Evolutionary conservation across 1,139 yeast genomes (phyloP).

Genomic region (Sugiyamaella sp.): DNA sequence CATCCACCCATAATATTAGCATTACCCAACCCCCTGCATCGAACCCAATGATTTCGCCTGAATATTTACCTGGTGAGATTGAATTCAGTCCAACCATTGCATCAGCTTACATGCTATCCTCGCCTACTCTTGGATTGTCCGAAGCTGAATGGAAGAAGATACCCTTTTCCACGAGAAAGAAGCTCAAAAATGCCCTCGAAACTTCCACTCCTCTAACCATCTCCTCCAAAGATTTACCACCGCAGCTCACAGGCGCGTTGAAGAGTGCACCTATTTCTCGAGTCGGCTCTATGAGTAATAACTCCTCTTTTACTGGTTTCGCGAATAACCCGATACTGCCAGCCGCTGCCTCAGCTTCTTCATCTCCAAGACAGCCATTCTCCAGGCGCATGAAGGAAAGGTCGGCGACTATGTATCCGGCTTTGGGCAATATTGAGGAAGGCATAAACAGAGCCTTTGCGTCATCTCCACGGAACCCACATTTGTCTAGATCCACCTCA

Average conservation of each 20-base stretch:
- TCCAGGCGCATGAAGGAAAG: conserved; percentile 30
- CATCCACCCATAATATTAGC: conserved; percentile 1
- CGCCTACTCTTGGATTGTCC: conserved; percentile 33
- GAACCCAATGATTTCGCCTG: conserved; percentile 13
- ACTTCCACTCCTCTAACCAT: conserved; percentile 18
- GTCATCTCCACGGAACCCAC: conserved; percentile 11
- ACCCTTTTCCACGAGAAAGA: conserved; percentile 36
- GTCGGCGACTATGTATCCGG: conserved; percentile 31
- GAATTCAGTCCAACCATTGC: conserved; percentile 16
- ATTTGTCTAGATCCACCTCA: conserved; percentile 28
- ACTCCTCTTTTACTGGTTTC: conserved; percentile 10
- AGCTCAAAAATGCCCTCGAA: conserved; percentile 31
- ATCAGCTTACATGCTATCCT: conserved; percentile 22
- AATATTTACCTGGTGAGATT: conserved; percentile 25
- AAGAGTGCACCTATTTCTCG: conserved; percentile 19
- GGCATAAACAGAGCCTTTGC: conserved; percentile 7
- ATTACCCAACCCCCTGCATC: background rate
- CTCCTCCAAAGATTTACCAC: conserved; percentile 22
- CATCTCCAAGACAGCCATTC: conserved; percentile 25
- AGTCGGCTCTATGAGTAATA: conserved; percentile 13
- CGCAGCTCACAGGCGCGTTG: conserved; percentile 5
- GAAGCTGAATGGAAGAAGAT: conserved; percentile 37
- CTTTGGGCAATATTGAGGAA: conserved; percentile 22
- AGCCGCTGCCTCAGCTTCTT: conserved; percentile 9
- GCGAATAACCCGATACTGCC: conserved; percentile 3